Evolutionary conservation across 163 green algal genomes (phyloP).

Genomic region (Scenedesmus sp.): DNA sequence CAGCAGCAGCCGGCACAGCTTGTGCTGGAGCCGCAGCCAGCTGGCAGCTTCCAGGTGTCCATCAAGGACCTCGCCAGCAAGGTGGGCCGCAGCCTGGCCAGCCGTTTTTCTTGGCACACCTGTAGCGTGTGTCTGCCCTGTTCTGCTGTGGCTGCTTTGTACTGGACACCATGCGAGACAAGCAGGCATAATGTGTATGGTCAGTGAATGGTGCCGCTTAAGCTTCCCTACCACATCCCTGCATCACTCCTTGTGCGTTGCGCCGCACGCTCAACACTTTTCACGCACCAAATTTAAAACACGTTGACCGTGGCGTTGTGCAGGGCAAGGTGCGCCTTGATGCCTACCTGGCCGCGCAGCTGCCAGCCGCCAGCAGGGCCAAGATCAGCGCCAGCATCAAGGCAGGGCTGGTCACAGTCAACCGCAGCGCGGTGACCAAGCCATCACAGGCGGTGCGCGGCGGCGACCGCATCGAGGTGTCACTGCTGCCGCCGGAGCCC

Average conservation of each 20-base stretch:
- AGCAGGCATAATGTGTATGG: too few relatives aligned
- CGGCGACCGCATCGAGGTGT: constrained; percentile 1
- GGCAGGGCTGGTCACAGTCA: constrained; percentile 76
- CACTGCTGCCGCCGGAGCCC: constrained; percentile 49
- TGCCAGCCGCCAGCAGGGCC: constrained; percentile 57
- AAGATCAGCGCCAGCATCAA: constrained; percentile 64
- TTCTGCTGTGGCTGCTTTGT: too few relatives aligned
- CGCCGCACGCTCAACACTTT: too few relatives aligned
- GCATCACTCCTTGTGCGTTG: too few relatives aligned
- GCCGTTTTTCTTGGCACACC: background rate
- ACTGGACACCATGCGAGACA: too few relatives aligned
- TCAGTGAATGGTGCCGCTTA: too few relatives aligned
- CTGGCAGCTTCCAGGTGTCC: constrained; percentile 24
- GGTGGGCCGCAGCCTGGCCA: background rate
- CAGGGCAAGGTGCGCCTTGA: constrained; percentile 81
- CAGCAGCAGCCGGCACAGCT: background rate
- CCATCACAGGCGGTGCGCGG: constrained; percentile 9
- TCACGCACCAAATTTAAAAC: too few relatives aligned
- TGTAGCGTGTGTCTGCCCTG: too few relatives aligned
- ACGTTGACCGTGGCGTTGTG: background rate
- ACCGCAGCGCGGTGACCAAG: constrained; percentile 52
- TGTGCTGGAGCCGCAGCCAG: constrained; percentile 7
- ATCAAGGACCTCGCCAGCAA: background rate
- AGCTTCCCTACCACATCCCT: too few relatives aligned
- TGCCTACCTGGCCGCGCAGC: constrained; percentile 70